These are phyloP conservation scores for Pseudonectria buxi DNA, from an alignment of 2,329 filamentous ascomycete species.

Conservation along the genomic window DNA sequence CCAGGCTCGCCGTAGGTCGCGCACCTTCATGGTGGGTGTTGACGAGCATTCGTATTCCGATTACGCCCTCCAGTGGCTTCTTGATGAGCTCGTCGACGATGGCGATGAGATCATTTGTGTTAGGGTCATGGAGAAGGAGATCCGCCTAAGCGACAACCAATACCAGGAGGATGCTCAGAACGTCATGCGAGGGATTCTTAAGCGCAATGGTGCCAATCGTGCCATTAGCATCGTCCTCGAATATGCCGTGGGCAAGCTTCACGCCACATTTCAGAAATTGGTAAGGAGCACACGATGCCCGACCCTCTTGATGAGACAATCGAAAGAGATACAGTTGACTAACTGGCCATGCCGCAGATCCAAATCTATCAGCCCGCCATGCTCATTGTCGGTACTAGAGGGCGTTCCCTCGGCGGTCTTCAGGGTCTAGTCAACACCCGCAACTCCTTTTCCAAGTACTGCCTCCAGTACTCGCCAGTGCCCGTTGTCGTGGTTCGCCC, in stretches of 20 bases:
- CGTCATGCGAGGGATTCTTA: slow-evolving; percentile 68
- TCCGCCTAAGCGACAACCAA: slow-evolving; percentile 59
- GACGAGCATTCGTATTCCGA: slow-evolving; percentile 90
- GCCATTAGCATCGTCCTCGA: slow-evolving; percentile 82
- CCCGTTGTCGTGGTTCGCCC: slow-evolving; percentile 89
- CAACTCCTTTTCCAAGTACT: slow-evolving; percentile 90
- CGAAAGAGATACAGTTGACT: slow-evolving; percentile 4
- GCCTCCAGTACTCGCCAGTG: slow-evolving; percentile 85
- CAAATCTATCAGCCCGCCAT: slow-evolving; percentile 87
- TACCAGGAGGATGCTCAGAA: slow-evolving; percentile 71
- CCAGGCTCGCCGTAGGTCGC: slow-evolving; percentile 69
- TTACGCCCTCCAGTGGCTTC: slow-evolving; percentile 84
- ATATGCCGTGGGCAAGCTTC: slow-evolving; percentile 81
- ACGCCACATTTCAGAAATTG: slow-evolving; percentile 84
- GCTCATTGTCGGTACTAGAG: slow-evolving; percentile 82
- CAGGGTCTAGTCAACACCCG: slow-evolving; percentile 71
- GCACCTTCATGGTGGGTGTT: slow-evolving; percentile 85
- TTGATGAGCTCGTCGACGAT: slow-evolving; percentile 87
- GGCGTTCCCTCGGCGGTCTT: slow-evolving; percentile 75
- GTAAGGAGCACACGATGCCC: slow-evolving; percentile 40
- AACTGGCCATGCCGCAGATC: slow-evolving; percentile 49
- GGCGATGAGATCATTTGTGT: slow-evolving; percentile 91
- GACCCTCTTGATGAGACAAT: background rate
- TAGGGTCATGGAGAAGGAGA: slow-evolving; percentile 77
- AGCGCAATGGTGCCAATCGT: slow-evolving; percentile 71